Conservation (phyloP, 306 rosid genomes). For the Amphicarpaea edgeworthii region DNA sequence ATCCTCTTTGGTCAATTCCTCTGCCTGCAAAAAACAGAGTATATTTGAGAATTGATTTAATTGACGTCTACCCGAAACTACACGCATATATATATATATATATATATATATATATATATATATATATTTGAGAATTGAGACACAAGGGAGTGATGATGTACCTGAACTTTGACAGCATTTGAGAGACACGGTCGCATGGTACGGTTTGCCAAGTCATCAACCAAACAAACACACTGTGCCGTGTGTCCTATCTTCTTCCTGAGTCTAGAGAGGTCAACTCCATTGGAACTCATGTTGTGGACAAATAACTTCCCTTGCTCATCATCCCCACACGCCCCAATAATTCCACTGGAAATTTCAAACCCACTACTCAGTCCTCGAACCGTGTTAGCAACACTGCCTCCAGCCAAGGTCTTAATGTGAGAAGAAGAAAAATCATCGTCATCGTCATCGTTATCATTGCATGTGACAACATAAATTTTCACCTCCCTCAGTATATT, state of each 20-base stretch:
- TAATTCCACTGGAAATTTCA: conserved; percentile 73
- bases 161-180: conserved; percentile 86
- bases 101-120: too few species aligned
- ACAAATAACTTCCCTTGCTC: conserved; percentile 72
- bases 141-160: conserved; percentile 36
- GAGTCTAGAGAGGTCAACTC: conserved; percentile 75
- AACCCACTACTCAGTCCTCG: conserved; percentile 80
- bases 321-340: conserved; percentile 85
- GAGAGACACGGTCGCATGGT: conserved; percentile 95
- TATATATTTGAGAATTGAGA: too few species aligned
- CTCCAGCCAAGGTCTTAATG: conserved; percentile 81
- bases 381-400: conserved; percentile 89
- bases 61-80: neutral
- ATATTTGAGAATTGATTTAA: too few species aligned
- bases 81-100: neutral
- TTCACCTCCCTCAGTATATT: conserved; percentile 62
- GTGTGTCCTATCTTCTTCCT: conserved; percentile 75
- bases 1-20: conserved; percentile 77
- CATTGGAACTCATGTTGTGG: conserved; percentile 67
- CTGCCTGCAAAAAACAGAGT: conserved; percentile 59
- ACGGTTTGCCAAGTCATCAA: conserved; percentile 77
- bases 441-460: conserved; percentile 28
- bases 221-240: conserved; percentile 97
- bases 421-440: conserved; percentile 10
- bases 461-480: conserved; percentile 46